Base-by-base conservation (phyloP, 2,329 filamentous ascomycete genomes). In the Fusarium papillatum region DNA sequence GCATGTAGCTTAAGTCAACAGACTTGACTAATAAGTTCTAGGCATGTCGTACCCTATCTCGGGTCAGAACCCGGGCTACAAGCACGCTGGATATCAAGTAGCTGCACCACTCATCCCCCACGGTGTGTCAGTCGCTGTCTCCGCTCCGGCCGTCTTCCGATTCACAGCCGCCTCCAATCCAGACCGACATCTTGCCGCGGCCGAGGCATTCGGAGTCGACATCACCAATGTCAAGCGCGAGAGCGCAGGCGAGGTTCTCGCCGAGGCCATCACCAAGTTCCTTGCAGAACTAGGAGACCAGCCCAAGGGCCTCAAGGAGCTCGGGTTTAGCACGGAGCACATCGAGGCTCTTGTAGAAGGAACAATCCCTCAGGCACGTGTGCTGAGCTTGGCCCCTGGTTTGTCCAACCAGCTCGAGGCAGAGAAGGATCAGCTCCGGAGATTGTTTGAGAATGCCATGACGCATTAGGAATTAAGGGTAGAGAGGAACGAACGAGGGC, bases 1-100 rank as follows among this genome's bases (percentile, higher is more conserved):
- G 60, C 55, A 53, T 41, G 43, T 60, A 11, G 46, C 39, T n/a
- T 9, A 55, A 19, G 31, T 17, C 65, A 67, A 46, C 59, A 55
- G 48, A 19, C 65, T 24, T 53, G 64, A 64, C 66, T 75, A 64
- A 77, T 64, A 38, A 22, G 61, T 46, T 38, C 17, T 69, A 92
- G 90, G 96, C 82, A 98, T 99, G 96, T 97, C 95, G 29, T 99
- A 99, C 82, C 97, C 97, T 22, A 98, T 99, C 81, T 98, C 95
- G 1, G 95, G 95, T 36, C 96, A 98, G 83, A 99, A 99, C 83
- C 95, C 95, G 22, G 84, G 94, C 7, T 98, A 98, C 86, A 93
- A 92, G 80, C 97, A 99, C 82, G 84, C 89, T 0, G 97, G 97
- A n/a, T 99, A 99, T 84, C 87, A 93, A 3, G 92, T 98, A 10